phyloP scores from a whole-genome alignment of 768 basidiomycete genomes.

The Auricularia auricula-judae region DNA sequence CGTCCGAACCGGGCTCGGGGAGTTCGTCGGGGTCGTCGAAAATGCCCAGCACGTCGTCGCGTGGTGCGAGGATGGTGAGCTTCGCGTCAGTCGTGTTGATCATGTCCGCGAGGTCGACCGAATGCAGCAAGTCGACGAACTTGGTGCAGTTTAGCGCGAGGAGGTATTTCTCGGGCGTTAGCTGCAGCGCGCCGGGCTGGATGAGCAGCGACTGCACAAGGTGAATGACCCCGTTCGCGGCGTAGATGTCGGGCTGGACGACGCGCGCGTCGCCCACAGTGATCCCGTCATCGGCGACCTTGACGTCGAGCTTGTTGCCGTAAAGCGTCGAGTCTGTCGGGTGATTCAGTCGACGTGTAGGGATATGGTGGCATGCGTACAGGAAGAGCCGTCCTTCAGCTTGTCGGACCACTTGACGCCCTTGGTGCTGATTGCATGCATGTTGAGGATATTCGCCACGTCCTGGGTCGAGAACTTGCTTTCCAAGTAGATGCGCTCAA shows the following conservation, averaged over 20 bases:
- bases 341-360: conserved; percentile 10
- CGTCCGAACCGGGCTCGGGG: conserved; percentile 54
- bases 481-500: conserved; percentile 82
- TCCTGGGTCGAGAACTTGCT: conserved; percentile 80
- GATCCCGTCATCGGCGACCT: conserved; percentile 25
- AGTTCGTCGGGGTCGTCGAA: conserved; percentile 39
- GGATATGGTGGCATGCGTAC: conserved; percentile 29
- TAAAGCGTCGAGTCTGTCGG: conserved; percentile 55
- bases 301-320: conserved; percentile 54
- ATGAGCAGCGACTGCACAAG: conserved; percentile 75
- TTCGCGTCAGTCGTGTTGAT: conserved; percentile 58
- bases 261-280: conserved; percentile 49
- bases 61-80: conserved; percentile 86
- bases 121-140: conserved; percentile 82
- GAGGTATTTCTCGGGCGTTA: conserved; percentile 93
- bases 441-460: conserved; percentile 61
- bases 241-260: conserved; percentile 74
- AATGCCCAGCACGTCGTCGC: conserved; percentile 68
- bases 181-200: conserved; percentile 57
- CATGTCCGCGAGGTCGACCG: conserved; percentile 59
- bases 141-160: conserved; percentile 83
- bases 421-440: conserved; percentile 56
- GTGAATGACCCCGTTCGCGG: conserved; percentile 91
- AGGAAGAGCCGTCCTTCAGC: conserved; percentile 37
- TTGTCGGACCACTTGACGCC: conserved; percentile 59